phyloP scores from a whole-genome alignment of 1,139 yeast species.

The Diutina pseudorugosa region DNA sequence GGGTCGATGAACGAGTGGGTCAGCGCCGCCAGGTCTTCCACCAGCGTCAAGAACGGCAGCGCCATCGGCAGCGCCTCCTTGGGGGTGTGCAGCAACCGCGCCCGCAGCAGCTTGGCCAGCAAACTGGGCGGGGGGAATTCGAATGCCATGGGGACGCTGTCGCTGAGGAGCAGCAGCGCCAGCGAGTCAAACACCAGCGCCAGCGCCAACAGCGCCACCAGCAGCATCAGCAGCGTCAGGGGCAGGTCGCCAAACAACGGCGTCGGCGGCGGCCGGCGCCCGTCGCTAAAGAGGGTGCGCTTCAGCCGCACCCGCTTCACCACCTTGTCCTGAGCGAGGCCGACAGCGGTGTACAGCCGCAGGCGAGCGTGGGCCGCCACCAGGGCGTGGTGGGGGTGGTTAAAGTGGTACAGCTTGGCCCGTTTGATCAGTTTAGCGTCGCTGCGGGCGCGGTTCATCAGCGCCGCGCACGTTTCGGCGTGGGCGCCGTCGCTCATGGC shows the following conservation, averaged over 20 bases:
- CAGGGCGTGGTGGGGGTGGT: conserved; percentile 7
- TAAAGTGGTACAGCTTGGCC: conserved; percentile 23
- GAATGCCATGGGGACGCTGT: neutral
- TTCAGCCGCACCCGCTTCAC: conserved; percentile 1
- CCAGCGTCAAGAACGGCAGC: conserved; percentile 3
- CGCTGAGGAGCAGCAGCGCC: conserved; percentile 2
- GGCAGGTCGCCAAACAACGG: neutral
- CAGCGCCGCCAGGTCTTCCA: neutral
- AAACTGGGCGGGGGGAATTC: neutral
- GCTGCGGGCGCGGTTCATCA: conserved; percentile 56
- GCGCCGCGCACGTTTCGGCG: conserved; percentile 55
- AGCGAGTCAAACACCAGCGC: neutral
- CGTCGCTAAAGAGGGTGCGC: neutral
- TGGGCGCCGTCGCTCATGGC: conserved; percentile 78
- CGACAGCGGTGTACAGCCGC: conserved; percentile 1
- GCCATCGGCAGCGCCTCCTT: neutral
- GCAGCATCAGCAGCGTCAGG: neutral
- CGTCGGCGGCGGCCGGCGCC: conserved; percentile 1
- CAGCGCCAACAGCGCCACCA: conserved; percentile 1
- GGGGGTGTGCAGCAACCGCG: conserved; percentile 2
- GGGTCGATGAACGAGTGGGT: conserved; percentile 1
- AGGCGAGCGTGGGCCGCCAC: neutral
- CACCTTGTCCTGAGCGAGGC: neutral
- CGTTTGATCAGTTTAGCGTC: conserved; percentile 36
- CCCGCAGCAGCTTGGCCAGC: neutral